Percentiles rank a stretch among this genome's conserved stretches.
Evolutionary conservation across 257 asterid genomes (phyloP).

Genomic region (Forsythia viridissima): DNA sequence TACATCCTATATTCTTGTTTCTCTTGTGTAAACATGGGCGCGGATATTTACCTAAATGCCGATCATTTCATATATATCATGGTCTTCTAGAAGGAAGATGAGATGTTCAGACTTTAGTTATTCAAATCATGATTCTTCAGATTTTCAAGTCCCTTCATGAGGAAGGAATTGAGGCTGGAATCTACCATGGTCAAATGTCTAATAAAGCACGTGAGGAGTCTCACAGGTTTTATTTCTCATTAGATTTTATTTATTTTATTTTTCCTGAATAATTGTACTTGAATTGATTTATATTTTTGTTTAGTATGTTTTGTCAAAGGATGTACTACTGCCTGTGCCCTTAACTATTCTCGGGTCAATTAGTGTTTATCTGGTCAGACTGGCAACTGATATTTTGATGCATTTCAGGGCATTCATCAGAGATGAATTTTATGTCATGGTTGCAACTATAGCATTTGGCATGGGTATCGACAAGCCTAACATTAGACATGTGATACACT

Average conservation of each 20-base stretch:
- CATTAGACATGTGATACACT: conserved; percentile 83
- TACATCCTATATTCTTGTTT: conserved; percentile 3
- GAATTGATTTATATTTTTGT: conserved; percentile 3
- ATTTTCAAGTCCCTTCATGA: conserved; percentile 53
- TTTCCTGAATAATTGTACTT: conserved; percentile 9
- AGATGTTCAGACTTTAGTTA: not conserved
- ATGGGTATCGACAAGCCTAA: conserved; percentile 99
- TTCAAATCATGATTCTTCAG: conserved; percentile 42
- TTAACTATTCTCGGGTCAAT: not conserved
- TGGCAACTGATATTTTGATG: conserved; percentile 21
- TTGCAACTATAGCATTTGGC: conserved; percentile 96
- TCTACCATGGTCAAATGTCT: conserved; percentile 90
- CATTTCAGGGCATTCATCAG: conserved; percentile 81
- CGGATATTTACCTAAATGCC: conserved; percentile 13
- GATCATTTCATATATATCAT: not conserved
- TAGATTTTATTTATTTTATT: conserved; percentile 14
- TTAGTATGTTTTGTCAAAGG: not conserved
- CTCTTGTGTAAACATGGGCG: not conserved
- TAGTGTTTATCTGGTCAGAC: not conserved
- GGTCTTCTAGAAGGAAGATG: not conserved
- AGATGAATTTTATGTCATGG: conserved; percentile 93
- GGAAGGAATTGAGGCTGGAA: conserved; percentile 72
- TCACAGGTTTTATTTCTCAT: conserved; percentile 61
- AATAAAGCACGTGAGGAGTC: conserved; percentile 76
- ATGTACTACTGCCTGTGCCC: conserved; percentile 4